Base-by-base conservation (phyloP, 345 rosid genomes). In the Adansonia digitata region DNA sequence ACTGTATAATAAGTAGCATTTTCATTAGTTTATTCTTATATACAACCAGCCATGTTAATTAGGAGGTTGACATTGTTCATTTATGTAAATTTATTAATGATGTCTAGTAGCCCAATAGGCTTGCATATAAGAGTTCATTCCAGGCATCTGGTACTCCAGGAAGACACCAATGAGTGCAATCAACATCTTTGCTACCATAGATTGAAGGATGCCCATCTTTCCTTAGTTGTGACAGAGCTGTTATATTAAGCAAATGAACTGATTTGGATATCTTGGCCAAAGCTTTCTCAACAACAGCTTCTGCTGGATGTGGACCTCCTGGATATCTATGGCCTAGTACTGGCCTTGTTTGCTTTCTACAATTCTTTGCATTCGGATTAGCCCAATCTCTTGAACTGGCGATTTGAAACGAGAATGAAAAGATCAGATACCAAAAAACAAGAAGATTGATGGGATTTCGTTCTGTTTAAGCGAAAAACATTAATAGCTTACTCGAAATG, bases 141-240 rank as follows among this genome's bases (percentile, higher is more conserved):
- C 88, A 81, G 26, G 82, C 67, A 62, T 84, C 89, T 31, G 89
- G 88, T 18, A 84, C 84, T 46, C 86, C 89, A 27, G 45, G 78
- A 17, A 88, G 84, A 31, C 91, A 31, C 34, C 34, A 31, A 31
- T 31, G 34, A 3, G 34, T 31, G 34, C 34, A 31, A 9, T 43
- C 48, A 10, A 10, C 39, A 73, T 5, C 78, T 82, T 15, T 86
- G 84, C 4, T 27, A 81, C 88, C 82, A 13, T 81, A 85, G 2
- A 35, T 69, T 0, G 85, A 77, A 37, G 87, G 81, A 20, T 86
- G 91, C 0, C 81, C 89, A 7, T 88, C 88, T 80, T 77, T 86
- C 18, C 87, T 84, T 17, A 77, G 63, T 5, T 79, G 82, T 0
- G 88, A 88, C 12, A 86, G 72, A 0, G 18, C 14, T 10, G 86